Percentiles rank a stretch among this genome's conserved stretches.
These are phyloP conservation scores for Pyrus betulifolia DNA, from an alignment of 306 rosid genomes.

Conservation along the genomic window DNA sequence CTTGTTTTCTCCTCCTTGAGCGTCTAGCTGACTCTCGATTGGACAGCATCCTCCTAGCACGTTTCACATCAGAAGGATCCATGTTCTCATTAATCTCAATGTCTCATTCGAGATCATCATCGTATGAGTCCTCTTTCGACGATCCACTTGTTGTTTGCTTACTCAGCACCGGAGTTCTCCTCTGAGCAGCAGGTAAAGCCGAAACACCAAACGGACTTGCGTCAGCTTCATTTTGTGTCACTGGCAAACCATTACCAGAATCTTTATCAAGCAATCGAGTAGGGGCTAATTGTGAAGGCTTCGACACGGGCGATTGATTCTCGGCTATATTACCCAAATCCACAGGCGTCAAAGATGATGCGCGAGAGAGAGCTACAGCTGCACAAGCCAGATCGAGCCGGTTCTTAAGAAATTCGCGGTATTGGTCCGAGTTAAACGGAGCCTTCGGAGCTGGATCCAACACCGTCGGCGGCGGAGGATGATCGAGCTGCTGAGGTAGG, in stretches of 20 bases:
- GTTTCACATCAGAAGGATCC: constrained; percentile 49
- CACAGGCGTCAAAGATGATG: constrained; percentile 26
- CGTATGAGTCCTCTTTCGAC: constrained; percentile 49
- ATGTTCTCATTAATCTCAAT: constrained; percentile 36
- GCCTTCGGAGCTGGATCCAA: constrained; percentile 15
- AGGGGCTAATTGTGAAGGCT: constrained; percentile 24
- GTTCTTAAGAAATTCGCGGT: constrained; percentile 35
- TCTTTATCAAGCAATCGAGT: constrained; percentile 21
- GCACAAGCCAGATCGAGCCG: constrained; percentile 54
- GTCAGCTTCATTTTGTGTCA: constrained; percentile 27
- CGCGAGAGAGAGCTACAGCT: constrained; percentile 43
- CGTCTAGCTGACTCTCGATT: constrained; percentile 67
- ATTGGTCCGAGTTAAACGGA: constrained; percentile 21
- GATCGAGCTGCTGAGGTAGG: constrained; percentile 12
- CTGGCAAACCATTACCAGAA: constrained; percentile 11
- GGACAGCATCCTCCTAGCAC: constrained; percentile 59
- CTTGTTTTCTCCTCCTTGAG: constrained; percentile 58
- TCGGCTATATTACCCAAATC: constrained; percentile 18
- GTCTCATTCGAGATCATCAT: constrained; percentile 54
- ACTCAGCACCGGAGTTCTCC: constrained; percentile 20
- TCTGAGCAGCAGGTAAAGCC: constrained; percentile 35
- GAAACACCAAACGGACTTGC: constrained; percentile 24
- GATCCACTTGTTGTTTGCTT: constrained; percentile 51
- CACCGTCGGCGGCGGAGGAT: constrained; percentile 17
- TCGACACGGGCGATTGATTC: constrained; percentile 4